Evolutionary conservation across 2,329 filamentous ascomycete genomes (phyloP).

Genomic region (Corinectria fuckeliana): DNA sequence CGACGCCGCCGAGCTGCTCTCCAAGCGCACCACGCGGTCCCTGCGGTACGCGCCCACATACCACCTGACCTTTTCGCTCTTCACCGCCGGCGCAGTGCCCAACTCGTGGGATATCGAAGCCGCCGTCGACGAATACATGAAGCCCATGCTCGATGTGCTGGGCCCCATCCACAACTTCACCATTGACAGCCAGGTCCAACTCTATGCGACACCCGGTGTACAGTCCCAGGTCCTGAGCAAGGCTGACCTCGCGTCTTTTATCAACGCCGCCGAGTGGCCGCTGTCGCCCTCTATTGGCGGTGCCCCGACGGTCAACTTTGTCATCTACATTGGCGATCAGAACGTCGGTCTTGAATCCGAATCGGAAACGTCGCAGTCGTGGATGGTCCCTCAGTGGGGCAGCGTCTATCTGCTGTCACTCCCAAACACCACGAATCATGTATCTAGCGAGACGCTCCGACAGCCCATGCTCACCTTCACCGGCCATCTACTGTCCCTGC

Average conservation of each 20-base stretch:
- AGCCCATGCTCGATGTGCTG: conserved; percentile 80
- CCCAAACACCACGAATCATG: conserved; percentile 52
- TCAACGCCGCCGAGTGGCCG: conserved; percentile 98
- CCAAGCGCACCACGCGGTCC: conserved; percentile 79
- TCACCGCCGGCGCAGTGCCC: conserved; percentile 78
- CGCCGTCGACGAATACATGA: conserved; percentile 81
- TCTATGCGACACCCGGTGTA: conserved; percentile 79
- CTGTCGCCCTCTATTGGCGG: conserved; percentile 91
- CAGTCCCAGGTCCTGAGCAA: conserved; percentile 73
- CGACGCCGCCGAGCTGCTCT: conserved; percentile 62
- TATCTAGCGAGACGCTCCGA: conserved; percentile 71
- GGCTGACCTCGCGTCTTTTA: conserved; percentile 90
- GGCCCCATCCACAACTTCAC: conserved; percentile 92
- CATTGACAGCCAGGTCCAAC: conserved; percentile 93
- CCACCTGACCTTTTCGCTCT: conserved; percentile 94
- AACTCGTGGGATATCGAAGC: conserved; percentile 91
- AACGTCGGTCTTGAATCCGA: conserved; percentile 64
- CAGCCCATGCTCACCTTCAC: conserved; percentile 89
- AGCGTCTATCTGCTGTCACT: conserved; percentile 66
- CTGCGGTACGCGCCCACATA: conserved; percentile 94
- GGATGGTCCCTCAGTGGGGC: conserved; percentile 97
- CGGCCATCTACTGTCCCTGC: conserved; percentile 84
- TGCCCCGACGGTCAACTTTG: conserved; percentile 94
- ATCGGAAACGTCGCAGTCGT: conserved; percentile 65
- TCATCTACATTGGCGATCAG: conserved; percentile 84